phyloP scores from a whole-genome alignment of 2,329 filamentous ascomycete genomes.

The Zymoseptoria ardabiliae region DNA sequence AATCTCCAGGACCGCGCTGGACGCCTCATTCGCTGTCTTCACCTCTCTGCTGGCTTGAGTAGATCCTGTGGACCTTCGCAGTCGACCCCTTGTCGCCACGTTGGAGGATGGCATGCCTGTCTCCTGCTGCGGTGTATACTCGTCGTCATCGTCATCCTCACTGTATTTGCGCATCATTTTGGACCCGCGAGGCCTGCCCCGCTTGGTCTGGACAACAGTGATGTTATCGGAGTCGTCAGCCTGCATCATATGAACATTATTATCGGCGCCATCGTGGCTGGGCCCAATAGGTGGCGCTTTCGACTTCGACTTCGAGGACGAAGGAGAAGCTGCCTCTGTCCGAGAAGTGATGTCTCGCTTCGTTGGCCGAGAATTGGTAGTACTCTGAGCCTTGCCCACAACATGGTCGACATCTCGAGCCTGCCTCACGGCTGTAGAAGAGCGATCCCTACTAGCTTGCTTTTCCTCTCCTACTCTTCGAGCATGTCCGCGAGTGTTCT shows the following conservation, averaged over 20 bases:
- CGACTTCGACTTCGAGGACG: not conserved
- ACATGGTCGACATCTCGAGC: not conserved
- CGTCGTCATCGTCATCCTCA: not conserved
- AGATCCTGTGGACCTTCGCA: not conserved
- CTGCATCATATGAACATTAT: not conserved
- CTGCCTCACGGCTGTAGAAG: not conserved
- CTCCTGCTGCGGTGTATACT: not conserved
- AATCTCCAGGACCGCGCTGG: not conserved
- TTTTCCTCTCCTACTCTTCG: not conserved
- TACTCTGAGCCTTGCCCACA: not conserved
- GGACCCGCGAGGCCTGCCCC: not conserved
- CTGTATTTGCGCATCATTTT: not conserved
- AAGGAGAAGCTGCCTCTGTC: not conserved
- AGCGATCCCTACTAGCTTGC: not conserved
- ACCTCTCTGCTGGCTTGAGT: not conserved
- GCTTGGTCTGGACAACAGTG: not conserved
- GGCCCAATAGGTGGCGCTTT: not conserved
- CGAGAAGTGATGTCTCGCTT: not conserved
- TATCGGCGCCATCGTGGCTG: not conserved
- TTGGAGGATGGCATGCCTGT: not conserved
- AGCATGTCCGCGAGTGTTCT: not conserved
- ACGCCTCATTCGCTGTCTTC: not conserved
- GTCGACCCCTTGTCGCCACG: not conserved
- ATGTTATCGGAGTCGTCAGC: not conserved
- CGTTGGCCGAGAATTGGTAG: not conserved